Evolutionary conservation across 1,284 basidiomycete genomes (phyloP).

Genomic region (Mycosarcoma mackinlayi): DNA sequence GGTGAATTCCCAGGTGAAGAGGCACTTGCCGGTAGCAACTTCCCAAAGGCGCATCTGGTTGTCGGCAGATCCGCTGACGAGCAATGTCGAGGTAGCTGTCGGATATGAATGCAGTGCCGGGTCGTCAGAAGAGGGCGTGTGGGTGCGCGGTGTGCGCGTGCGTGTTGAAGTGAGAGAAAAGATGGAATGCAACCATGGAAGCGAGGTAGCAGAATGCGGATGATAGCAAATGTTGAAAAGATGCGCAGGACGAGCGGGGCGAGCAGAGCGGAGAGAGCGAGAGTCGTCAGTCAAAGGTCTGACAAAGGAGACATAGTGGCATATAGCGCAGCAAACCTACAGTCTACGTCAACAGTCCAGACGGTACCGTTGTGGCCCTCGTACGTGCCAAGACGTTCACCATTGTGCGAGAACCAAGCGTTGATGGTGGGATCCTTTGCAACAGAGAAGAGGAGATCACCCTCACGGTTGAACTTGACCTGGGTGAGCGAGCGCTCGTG

Average conservation of each 20-base stretch:
- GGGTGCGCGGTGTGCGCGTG: no score
- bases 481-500: slow-evolving; percentile 96
- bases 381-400: slow-evolving; percentile 95
- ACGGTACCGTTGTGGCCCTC: slow-evolving; percentile 95
- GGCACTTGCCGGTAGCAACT: slow-evolving; percentile 87
- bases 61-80: slow-evolving; percentile 87
- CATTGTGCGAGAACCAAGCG: slow-evolving; percentile 98
- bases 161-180: not conserved
- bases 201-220: not conserved
- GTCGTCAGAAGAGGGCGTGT: not conserved
- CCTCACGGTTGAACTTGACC: slow-evolving; percentile 84
- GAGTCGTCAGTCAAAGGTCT: not conserved
- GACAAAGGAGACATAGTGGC: not conserved
- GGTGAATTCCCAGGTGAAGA: slow-evolving; percentile 86
- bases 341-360: slow-evolving; percentile 95
- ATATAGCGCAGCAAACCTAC: slow-evolving; percentile 3
- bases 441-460: slow-evolving; percentile 93
- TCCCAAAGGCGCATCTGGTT: slow-evolving; percentile 93
- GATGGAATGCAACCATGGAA: no score
- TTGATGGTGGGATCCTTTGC: slow-evolving; percentile 97
- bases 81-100: slow-evolving; percentile 78
- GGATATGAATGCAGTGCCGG: slow-evolving; percentile 70
- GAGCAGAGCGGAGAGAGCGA: not conserved
- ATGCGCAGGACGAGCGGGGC: not conserved
- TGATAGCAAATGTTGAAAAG: not conserved